These are phyloP conservation scores for Vicia sativa DNA, from an alignment of 306 rosid species.

Conservation along the genomic window DNA sequence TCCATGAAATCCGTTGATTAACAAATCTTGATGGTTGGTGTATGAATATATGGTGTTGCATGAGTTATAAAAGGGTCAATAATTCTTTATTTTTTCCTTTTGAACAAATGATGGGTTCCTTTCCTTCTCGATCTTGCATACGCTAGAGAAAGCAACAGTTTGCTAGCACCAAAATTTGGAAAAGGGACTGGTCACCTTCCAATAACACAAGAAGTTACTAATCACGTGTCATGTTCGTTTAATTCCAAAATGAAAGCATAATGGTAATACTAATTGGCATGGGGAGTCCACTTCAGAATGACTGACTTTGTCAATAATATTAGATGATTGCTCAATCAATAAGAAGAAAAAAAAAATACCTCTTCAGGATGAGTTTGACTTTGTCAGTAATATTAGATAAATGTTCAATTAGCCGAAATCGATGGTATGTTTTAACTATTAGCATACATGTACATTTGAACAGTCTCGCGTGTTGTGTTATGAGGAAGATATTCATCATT, in stretches of 20 bases:
- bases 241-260: slow-evolving; percentile 18
- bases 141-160: slow-evolving; percentile 3
- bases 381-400: too few relatives aligned
- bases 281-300: background rate
- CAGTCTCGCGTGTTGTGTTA: too few relatives aligned
- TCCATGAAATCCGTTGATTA: background rate
- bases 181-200: slow-evolving; percentile 29
- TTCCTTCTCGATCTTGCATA: background rate
- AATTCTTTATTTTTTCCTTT: background rate
- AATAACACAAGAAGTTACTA: slow-evolving; percentile 25
- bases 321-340: background rate
- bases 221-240: slow-evolving; percentile 12
- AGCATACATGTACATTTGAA: too few relatives aligned
- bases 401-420: too few relatives aligned
- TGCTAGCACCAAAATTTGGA: slow-evolving; percentile 16
- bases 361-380: too few relatives aligned
- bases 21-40: background rate
- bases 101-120: background rate
- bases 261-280: background rate
- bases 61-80: background rate
- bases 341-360: too few relatives aligned
- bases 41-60: background rate
- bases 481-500: too few relatives aligned
- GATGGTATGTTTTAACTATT: too few relatives aligned
- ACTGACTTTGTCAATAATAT: slow-evolving; percentile 1